Evolutionary conservation across 257 asterid species (phyloP).

Genomic region (Nicotiana otophora): DNA sequence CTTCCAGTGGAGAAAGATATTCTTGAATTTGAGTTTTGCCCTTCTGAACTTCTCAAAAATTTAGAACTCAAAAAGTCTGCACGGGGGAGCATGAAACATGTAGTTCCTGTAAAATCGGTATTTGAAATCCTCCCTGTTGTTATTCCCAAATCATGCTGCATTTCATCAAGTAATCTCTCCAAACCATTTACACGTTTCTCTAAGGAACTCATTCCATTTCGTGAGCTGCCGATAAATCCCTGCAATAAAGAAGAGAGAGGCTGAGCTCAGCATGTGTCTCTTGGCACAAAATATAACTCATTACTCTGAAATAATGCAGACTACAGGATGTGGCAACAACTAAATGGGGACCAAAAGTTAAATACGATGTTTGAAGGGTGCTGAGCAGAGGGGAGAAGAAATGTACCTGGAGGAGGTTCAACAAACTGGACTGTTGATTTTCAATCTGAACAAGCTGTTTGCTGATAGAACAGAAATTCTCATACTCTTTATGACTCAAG

Average conservation of each 20-base stretch:
- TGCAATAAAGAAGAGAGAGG: constrained; percentile 22
- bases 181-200: constrained; percentile 72
- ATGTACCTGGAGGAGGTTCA: constrained; percentile 78
- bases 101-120: constrained; percentile 24
- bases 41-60: constrained; percentile 62
- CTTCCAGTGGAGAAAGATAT: constrained; percentile 20
- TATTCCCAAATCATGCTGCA: constrained; percentile 50
- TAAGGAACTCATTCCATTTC: constrained; percentile 62
- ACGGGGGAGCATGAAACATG: constrained; percentile 56
- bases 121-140: constrained; percentile 32
- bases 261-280: neutral
- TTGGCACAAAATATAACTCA: neutral
- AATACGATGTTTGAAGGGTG: neutral
- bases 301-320: neutral
- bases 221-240: constrained; percentile 79
- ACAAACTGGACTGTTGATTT: constrained; percentile 65
- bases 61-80: constrained; percentile 69
- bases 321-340: neutral
- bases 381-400: neutral
- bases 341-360: neutral
- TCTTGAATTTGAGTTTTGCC: constrained; percentile 26
- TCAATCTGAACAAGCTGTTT: constrained; percentile 72
- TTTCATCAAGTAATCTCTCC: constrained; percentile 69
- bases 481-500: constrained; percentile 45
- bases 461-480: constrained; percentile 53